Conservation (phyloP, 1,284 basidiomycete genomes). For the Puccinia triticina region DNA sequence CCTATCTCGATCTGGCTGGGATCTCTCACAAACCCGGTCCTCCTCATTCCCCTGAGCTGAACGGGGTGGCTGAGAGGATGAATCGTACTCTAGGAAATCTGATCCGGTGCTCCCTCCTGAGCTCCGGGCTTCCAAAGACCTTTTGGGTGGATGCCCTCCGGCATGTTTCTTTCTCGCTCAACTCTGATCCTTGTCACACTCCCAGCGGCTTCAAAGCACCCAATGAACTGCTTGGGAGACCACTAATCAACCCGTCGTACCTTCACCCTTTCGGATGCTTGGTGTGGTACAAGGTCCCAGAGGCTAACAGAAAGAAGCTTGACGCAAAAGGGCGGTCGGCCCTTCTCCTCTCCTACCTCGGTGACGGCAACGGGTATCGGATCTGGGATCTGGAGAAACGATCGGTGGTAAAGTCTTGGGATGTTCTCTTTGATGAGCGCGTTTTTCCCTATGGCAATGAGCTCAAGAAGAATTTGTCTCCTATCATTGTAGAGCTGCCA, state of each 20-base stretch:
- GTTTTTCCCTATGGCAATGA: not conserved
- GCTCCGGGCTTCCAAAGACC: too few relatives aligned
- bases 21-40: slow-evolving; percentile 18
- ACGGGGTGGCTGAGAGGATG: not conserved
- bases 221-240: not conserved
- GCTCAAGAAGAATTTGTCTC: not conserved
- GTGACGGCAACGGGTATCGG: not conserved
- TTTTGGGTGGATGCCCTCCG: slow-evolving; percentile 25
- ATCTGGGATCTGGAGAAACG: slow-evolving; percentile 14
- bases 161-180: not conserved
- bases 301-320: not conserved
- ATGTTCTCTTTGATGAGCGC: not conserved
- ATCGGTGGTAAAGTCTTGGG: not conserved
- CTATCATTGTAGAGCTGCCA: not conserved
- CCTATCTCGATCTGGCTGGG: not conserved
- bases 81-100: too few relatives aligned
- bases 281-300: not conserved
- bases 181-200: slow-evolving; percentile 17
- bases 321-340: not conserved
- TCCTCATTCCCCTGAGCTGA: slow-evolving; percentile 24
- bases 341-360: slow-evolving; percentile 1
- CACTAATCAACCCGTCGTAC: not conserved
- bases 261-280: too few relatives aligned
- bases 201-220: not conserved
- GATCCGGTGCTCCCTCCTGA: too few relatives aligned